Evolutionary conservation across 164 flowering plant species (phyloP), one percentile per base, ranked within the genome.

Genomic region (Hamamelis virginiana): DNA sequence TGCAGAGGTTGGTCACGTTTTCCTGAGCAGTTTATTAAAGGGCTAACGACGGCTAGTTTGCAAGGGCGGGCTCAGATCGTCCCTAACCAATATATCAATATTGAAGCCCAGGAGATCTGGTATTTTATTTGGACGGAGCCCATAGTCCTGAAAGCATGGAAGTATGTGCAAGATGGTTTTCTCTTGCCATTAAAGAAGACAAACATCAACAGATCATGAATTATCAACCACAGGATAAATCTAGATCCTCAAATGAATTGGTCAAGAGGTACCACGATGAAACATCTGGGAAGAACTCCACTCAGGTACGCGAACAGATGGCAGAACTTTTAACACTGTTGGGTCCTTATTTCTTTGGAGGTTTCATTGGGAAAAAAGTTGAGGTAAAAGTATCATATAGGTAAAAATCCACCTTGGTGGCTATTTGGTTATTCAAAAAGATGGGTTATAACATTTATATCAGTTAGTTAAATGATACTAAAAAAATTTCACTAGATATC

Each of bases 111-210:
- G n/a, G n/a, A n/a, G n/a, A n/a, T n/a, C n/a, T n/a, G n/a, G n/a
- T n/a, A n/a, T n/a, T n/a, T n/a, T n/a, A n/a, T n/a, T n/a, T n/a
- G n/a, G n/a, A n/a, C n/a, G n/a, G n/a, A n/a, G n/a, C n/a, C n/a
- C n/a, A n/a, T n/a, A n/a, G n/a, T n/a, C n/a, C n/a, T n/a, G n/a
- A n/a, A n/a, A n/a, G n/a, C n/a, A n/a, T n/a, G n/a, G n/a, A n/a
- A n/a, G n/a, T n/a, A n/a, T n/a, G n/a, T n/a, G n/a, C n/a, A n/a
- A n/a, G n/a, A n/a, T n/a, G n/a, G n/a, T n/a, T n/a, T n/a, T n/a
- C n/a, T n/a, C n/a, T n/a, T n/a, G n/a, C n/a, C n/a, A n/a, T 83
- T 70, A 78, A 81, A 68, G 90, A 87, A 69, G 88, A 77, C 41
- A 61, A 71, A 58, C 84, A 66, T 67, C 76, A 66, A 23, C 48